phyloP scores from a whole-genome alignment of 1,284 basidiomycete genomes.

The Crucibulum parvulum region DNA sequence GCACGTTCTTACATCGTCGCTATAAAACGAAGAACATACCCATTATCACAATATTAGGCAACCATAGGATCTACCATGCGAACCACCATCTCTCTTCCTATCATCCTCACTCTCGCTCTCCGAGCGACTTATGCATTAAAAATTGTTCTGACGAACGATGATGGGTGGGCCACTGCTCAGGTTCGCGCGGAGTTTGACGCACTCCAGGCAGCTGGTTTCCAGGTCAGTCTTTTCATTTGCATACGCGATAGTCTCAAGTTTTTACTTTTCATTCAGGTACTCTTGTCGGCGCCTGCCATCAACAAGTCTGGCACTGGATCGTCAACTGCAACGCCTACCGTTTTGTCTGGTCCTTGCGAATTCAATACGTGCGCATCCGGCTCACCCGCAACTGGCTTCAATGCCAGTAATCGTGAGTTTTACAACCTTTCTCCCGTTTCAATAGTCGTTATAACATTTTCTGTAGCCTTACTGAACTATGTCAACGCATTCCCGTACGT shows the following conservation, averaged over 20 bases:
- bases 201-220: slow-evolving; percentile 44
- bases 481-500: slow-evolving; percentile 48
- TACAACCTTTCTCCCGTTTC: background rate
- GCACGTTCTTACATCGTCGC: too few species aligned
- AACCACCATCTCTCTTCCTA: background rate
- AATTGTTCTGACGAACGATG: slow-evolving; percentile 52
- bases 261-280: slow-evolving; percentile 22
- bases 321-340: slow-evolving; percentile 26
- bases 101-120: background rate
- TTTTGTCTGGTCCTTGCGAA: slow-evolving; percentile 28
- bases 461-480: slow-evolving; percentile 44
- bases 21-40: too few species aligned
- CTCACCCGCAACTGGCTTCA: slow-evolving; percentile 49
- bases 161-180: slow-evolving; percentile 59
- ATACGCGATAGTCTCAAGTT: background rate
- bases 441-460: background rate
- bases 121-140: slow-evolving; percentile 9
- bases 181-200: slow-evolving; percentile 52
- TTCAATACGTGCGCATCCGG: slow-evolving; percentile 35
- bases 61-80: background rate
- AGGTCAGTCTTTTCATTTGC: slow-evolving; percentile 34
- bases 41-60: too few species aligned
- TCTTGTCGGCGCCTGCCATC: slow-evolving; percentile 37
- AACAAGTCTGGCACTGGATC: slow-evolving; percentile 39
- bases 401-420: slow-evolving; percentile 48